These are phyloP conservation scores for Polyplosphaeria fusca DNA, from an alignment of 495 filamentous ascomycete species.

Conservation along the genomic window DNA sequence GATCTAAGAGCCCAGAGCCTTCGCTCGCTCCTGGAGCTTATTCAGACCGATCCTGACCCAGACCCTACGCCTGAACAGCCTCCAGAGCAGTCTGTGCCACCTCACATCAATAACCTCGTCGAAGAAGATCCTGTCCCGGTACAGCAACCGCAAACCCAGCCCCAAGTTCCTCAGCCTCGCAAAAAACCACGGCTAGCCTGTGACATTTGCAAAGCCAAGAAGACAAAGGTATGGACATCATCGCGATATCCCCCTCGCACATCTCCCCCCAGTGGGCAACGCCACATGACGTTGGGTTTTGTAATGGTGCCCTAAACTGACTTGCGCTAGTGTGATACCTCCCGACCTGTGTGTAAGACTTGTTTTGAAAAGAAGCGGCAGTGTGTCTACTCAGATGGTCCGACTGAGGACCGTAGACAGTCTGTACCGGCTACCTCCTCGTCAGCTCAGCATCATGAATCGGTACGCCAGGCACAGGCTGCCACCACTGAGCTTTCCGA, in stretches of 20 bases:
- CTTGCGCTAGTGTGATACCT: constrained; percentile 25
- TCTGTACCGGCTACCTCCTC: not conserved
- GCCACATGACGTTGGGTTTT: not conserved
- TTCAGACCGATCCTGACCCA: constrained; percentile 19
- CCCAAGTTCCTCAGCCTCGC: constrained; percentile 4
- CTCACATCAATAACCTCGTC: not conserved
- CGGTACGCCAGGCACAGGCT: constrained; percentile 13
- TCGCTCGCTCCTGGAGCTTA: constrained; percentile 31
- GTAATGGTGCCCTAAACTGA: not conserved
- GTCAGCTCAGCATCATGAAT: not conserved
- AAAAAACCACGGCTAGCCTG: constrained; percentile 18
- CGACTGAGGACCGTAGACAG: constrained; percentile 9
- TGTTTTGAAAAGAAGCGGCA: constrained; percentile 28
- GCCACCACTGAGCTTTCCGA: constrained; percentile 17
- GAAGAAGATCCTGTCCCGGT: not conserved
- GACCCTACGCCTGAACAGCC: constrained; percentile 11
- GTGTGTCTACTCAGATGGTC: constrained; percentile 24
- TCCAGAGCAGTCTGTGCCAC: not conserved
- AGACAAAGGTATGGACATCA: constrained; percentile 33
- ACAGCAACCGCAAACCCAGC: constrained; percentile 1
- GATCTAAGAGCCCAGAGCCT: constrained; percentile 32
- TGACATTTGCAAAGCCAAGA: constrained; percentile 32
- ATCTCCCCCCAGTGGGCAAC: no score
- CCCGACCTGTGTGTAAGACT: constrained; percentile 25
- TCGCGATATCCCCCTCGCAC: no score